Conservation (phyloP, 345 rosid genomes). For the Eucalyptus fibrosa region DNA sequence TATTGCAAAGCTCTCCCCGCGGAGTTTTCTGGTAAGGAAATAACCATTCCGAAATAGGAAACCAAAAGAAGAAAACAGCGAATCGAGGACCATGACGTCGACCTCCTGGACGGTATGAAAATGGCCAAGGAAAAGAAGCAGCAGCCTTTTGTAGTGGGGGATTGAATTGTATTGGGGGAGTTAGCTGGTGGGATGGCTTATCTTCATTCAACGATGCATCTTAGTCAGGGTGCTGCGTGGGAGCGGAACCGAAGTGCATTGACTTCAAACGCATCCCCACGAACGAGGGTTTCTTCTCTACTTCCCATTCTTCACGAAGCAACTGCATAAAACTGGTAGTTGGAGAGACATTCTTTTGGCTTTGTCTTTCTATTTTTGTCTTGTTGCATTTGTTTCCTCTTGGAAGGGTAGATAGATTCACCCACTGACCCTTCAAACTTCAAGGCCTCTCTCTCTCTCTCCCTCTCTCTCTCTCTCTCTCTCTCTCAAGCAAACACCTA, state of each 20-base stretch:
- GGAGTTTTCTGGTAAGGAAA: neutral
- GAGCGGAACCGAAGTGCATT: neutral
- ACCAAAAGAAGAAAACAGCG: neutral
- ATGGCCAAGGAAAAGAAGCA: neutral
- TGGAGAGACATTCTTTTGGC: neutral
- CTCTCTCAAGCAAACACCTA: neutral
- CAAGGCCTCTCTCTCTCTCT: neutral
- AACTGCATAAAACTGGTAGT: neutral
- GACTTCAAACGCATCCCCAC: neutral
- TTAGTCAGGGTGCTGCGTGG: neutral
- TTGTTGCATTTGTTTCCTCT: neutral
- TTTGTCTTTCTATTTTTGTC: neutral
- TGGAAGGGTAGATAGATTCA: neutral
- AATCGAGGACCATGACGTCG: neutral
- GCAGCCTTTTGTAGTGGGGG: neutral
- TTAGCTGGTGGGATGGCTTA: neutral
- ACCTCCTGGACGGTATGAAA: neutral
- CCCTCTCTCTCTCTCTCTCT: neutral
- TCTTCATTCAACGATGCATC: neutral
- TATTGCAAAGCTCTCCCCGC: neutral
- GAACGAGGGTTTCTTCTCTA: neutral
- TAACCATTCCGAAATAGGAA: neutral
- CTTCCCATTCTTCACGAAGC: neutral
- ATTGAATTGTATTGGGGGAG: neutral
- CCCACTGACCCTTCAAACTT: conserved; percentile 10